Conservation (phyloP, 441 rosid genomes). For the Manihot esculenta region DNA sequence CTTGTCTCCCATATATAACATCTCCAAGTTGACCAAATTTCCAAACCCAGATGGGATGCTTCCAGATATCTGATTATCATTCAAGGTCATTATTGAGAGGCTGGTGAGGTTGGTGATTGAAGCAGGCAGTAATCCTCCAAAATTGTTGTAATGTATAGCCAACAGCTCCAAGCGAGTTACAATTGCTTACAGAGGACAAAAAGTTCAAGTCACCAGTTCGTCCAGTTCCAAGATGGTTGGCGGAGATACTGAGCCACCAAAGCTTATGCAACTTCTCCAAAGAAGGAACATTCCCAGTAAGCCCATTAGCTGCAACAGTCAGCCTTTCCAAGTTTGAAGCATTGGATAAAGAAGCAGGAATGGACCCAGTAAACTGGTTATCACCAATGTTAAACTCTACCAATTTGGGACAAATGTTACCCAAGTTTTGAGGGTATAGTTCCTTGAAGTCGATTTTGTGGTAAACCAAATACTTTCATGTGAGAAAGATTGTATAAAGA, state of each 20-base stretch:
- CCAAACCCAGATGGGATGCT: conserved; percentile 2
- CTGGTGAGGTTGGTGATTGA: conserved; percentile 12
- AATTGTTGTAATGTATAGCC: background rate
- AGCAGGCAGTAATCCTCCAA: conserved; percentile 8
- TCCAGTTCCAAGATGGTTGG: conserved; percentile 16
- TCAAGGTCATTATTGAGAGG: background rate
- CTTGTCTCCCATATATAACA: background rate
- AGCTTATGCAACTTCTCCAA: conserved; percentile 14
- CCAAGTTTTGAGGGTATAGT: conserved; percentile 14
- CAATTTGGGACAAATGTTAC: background rate
- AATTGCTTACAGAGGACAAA: conserved; percentile 2
- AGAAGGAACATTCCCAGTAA: conserved; percentile 10
- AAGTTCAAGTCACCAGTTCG: conserved; percentile 11
- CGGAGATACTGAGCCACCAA: conserved; percentile 19
- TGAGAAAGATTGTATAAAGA: conserved; percentile 11
- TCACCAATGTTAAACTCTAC: conserved; percentile 11
- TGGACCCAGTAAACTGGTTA: conserved; percentile 15
- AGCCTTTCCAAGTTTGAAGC: conserved; percentile 14
- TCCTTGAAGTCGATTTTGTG: background rate
- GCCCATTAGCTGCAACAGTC: conserved; percentile 13
- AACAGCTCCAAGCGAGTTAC: conserved; percentile 8
- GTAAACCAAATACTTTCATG: conserved; percentile 1
- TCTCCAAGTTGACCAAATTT: conserved; percentile 10
- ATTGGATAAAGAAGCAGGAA: conserved; percentile 15
- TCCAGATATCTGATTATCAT: conserved; percentile 7